Percentiles rank a stretch among this genome's conserved stretches.
These are phyloP conservation scores for Citrus glauca DNA, from an alignment of 345 rosid genomes.

Conservation along the genomic window DNA sequence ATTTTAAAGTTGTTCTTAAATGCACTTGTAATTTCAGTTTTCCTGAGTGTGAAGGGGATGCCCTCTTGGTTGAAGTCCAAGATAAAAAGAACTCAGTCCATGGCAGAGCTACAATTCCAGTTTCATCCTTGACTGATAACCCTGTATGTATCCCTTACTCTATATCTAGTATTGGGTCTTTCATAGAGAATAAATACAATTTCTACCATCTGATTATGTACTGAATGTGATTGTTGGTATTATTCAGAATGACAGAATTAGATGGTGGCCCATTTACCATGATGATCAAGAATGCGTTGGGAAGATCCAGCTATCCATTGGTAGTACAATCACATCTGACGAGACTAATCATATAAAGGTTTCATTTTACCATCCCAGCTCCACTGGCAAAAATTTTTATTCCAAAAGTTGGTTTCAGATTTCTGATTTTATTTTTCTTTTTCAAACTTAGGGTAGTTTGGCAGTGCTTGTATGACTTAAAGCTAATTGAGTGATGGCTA, in stretches of 20 bases:
- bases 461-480: neutral
- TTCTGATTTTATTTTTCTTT: neutral
- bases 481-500: neutral
- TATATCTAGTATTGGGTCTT: constrained; percentile 13
- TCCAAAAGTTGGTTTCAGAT: neutral
- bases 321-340: constrained; percentile 57
- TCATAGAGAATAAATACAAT: neutral
- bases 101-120: constrained; percentile 66
- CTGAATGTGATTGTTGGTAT: constrained; percentile 13
- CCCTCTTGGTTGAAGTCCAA: constrained; percentile 76
- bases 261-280: constrained; percentile 89
- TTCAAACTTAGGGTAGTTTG: neutral
- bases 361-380: constrained; percentile 6
- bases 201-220: neutral
- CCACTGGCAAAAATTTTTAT: neutral
- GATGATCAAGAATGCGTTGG: constrained; percentile 96
- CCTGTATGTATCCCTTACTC: constrained; percentile 46
- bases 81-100: constrained; percentile 65
- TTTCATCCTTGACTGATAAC: constrained; percentile 66
- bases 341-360: constrained; percentile 84
- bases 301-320: constrained; percentile 82
- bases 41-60: constrained; percentile 83
- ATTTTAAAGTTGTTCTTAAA: constrained; percentile 18
- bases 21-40: constrained; percentile 44
- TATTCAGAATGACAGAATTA: constrained; percentile 69